Percentiles rank a stretch among this genome's conserved stretches.
phyloP scores from a whole-genome alignment of 148 eudicot species.

The Chenopodium formosanum region DNA sequence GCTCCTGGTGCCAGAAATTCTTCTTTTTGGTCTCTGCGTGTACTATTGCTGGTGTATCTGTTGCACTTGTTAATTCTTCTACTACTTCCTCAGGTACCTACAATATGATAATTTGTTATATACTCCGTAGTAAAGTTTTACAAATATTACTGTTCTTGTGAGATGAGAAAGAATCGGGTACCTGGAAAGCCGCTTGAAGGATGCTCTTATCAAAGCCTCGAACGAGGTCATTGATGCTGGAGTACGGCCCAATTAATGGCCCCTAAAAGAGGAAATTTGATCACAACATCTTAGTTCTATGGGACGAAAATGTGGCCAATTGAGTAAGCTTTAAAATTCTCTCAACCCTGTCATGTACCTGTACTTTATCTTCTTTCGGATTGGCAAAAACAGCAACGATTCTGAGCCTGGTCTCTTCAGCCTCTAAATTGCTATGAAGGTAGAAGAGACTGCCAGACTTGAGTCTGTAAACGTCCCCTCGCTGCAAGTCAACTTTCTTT shows the following conservation, averaged over 20 bases:
- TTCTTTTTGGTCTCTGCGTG: slow-evolving; percentile 38
- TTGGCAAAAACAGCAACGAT: slow-evolving; percentile 57
- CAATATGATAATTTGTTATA: not conserved
- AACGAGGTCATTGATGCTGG: slow-evolving; percentile 57
- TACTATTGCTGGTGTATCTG: slow-evolving; percentile 47
- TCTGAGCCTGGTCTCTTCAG: slow-evolving; percentile 46
- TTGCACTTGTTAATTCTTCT: slow-evolving; percentile 47
- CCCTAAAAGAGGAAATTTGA: slow-evolving; percentile 32
- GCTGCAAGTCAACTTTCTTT: slow-evolving; percentile 21
- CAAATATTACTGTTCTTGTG: not conserved
- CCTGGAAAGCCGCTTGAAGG: slow-evolving; percentile 74
- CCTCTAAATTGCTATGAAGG: slow-evolving; percentile 49
- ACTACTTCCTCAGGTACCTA: slow-evolving; percentile 60
- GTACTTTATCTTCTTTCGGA: slow-evolving; percentile 34
- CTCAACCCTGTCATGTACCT: slow-evolving; percentile 5
- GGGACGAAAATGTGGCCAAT: not conserved
- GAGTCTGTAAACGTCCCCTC: slow-evolving; percentile 61
- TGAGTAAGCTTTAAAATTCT: not conserved
- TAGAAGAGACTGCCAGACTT: slow-evolving; percentile 56
- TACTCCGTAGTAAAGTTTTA: not conserved
- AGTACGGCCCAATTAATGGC: slow-evolving; percentile 49
- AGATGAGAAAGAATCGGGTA: slow-evolving; percentile 12
- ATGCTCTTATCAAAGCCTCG: slow-evolving; percentile 66
- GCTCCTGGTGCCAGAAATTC: slow-evolving; percentile 43
- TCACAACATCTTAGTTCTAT: not conserved